Conservation (phyloP, 2,329 filamentous ascomycete genomes). For the Immersiporthe knoxdaviesiana region DNA sequence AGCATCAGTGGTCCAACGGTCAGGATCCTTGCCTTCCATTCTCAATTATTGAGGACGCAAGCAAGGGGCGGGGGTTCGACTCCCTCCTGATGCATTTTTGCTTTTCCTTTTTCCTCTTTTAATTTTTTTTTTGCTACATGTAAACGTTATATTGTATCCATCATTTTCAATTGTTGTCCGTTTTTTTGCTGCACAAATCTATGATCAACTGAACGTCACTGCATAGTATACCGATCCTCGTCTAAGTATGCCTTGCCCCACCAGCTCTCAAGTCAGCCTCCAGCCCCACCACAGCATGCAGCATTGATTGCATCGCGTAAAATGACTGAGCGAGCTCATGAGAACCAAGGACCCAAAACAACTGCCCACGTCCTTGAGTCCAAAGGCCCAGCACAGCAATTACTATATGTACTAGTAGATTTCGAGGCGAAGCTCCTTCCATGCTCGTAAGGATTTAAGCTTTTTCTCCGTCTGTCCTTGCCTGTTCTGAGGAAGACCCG, state of each 20-base stretch:
- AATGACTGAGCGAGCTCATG: not conserved
- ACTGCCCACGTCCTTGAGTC: not conserved
- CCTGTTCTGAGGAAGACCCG: not conserved
- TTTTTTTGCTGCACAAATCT: no score
- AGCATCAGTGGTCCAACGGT: slow-evolving; percentile 10
- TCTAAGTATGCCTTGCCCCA: no score
- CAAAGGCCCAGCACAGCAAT: no score
- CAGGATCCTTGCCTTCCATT: slow-evolving; percentile 13
- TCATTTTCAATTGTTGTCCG: not conserved
- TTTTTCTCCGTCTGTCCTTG: not conserved
- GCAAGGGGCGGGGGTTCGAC: slow-evolving; percentile 13
- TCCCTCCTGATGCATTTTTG: slow-evolving; percentile 10
- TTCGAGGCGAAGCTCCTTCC: not conserved
- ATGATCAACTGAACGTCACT: no score
- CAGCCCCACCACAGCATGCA: not conserved
- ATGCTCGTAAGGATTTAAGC: not conserved
- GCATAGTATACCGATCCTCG: no score
- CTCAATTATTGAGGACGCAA: not conserved
- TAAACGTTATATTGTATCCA: not conserved
- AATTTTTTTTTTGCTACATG: no score
- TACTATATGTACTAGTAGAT: no score
- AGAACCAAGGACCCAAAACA: no score
- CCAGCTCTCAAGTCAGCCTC: no score
- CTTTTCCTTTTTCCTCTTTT: not conserved
- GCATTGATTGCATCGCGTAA: not conserved